phyloP scores from a whole-genome alignment of 345 rosid genomes.

The Eucalyptus marginata region DNA sequence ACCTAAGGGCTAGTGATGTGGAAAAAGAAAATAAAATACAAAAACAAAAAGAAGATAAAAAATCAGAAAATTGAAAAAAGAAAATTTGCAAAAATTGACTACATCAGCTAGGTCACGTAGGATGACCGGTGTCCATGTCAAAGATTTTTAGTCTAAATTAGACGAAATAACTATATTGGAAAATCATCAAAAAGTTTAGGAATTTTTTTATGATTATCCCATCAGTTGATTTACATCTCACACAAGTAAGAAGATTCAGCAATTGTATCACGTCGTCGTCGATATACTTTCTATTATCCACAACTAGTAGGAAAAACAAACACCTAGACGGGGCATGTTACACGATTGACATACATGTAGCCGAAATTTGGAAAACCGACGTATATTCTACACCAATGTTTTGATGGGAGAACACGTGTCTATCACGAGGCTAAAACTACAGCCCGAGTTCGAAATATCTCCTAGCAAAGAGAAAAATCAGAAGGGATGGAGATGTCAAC shows the following conservation, averaged over 20 bases:
- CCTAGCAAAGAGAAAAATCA: not conserved
- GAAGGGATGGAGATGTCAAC: not conserved
- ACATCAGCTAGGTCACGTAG: accelerated
- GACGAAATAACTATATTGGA: not conserved
- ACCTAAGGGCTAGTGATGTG: not conserved
- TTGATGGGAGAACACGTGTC: not conserved
- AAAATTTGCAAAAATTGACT: not conserved
- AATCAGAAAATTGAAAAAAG: not conserved
- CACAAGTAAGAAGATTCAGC: not conserved
- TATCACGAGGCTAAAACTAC: not conserved
- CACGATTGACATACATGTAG: not conserved
- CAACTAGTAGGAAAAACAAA: not conserved
- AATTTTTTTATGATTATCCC: not conserved
- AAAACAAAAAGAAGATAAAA: not conserved
- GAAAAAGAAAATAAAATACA: not conserved
- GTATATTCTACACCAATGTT: not conserved
- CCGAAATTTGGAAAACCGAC: not conserved
- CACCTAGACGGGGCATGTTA: not conserved
- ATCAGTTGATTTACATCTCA: not conserved
- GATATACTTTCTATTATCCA: not conserved
- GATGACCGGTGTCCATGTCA: accelerated
- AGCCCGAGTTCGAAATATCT: not conserved
- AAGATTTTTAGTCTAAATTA: not conserved
- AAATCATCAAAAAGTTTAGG: accelerated
- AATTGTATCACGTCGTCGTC: not conserved